Evolutionary conservation across 176 grass and related monocot species (phyloP).

Genomic region (Juncus effusus): DNA sequence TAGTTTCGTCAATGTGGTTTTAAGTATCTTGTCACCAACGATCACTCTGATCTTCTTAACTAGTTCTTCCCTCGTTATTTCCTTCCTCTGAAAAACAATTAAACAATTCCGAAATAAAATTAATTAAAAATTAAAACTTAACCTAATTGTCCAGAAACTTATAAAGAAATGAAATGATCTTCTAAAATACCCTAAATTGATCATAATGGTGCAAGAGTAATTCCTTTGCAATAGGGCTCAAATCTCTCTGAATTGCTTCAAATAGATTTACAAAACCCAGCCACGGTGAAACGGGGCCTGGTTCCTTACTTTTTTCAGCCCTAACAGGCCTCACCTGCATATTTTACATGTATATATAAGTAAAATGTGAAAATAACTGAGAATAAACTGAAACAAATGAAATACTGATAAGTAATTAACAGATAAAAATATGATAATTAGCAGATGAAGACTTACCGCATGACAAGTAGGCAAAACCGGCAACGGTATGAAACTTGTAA

Average conservation of each 20-base stretch:
- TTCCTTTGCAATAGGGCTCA: slow-evolving; percentile 55
- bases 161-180: neutral
- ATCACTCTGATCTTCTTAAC: slow-evolving; percentile 63
- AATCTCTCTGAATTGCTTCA: slow-evolving; percentile 47
- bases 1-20: slow-evolving; percentile 47
- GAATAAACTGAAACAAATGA: too few species aligned
- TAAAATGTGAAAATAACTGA: too few species aligned
- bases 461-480: slow-evolving; percentile 45
- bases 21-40: slow-evolving; percentile 61
- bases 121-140: slow-evolving; percentile 1
- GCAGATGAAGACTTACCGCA: slow-evolving; percentile 41
- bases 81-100: slow-evolving; percentile 40
- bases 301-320: slow-evolving; percentile 22
- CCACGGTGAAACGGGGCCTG: slow-evolving; percentile 63
- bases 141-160: neutral
- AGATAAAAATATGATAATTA: too few species aligned
- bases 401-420: too few species aligned
- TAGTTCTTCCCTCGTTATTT: slow-evolving; percentile 61
- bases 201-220: slow-evolving; percentile 65
- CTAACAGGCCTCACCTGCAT: neutral
- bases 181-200: slow-evolving; percentile 54
- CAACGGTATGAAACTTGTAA: slow-evolving; percentile 35
- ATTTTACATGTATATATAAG: too few species aligned
- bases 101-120: slow-evolving; percentile 10
- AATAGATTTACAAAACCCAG: slow-evolving; percentile 61